Evolutionary conservation across 2,329 filamentous ascomycete genomes (phyloP).

Genomic region (Trichoderma koningiopsis): DNA sequence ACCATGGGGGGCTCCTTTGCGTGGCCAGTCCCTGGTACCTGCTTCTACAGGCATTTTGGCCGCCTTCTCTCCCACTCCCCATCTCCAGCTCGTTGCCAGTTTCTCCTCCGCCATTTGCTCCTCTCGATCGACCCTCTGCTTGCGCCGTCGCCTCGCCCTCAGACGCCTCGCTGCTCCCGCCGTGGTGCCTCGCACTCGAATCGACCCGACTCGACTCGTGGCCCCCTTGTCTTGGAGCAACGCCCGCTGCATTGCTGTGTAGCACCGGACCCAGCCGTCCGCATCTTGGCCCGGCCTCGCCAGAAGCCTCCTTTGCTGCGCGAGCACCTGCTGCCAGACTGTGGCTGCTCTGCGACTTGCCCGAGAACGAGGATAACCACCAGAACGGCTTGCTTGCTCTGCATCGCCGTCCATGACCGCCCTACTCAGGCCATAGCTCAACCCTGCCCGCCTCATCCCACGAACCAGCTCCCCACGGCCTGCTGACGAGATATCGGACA

Average conservation of each 20-base stretch:
- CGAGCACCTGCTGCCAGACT: constrained; percentile 1
- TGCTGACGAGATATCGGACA: constrained; percentile 19
- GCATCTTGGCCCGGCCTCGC: not conserved
- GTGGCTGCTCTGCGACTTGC: not conserved
- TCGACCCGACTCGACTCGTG: not conserved
- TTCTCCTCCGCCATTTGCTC: not conserved
- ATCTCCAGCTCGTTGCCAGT: constrained; percentile 11
- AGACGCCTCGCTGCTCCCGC: constrained; percentile 5
- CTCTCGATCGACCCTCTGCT: not conserved
- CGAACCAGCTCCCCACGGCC: constrained; percentile 1
- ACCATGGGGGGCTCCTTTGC: constrained; percentile 16
- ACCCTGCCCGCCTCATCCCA: constrained; percentile 7
- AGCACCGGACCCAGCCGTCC: constrained; percentile 21
- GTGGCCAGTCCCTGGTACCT: constrained; percentile 25
- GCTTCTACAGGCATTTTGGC: constrained; percentile 21
- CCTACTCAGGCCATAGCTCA: constrained; percentile 19
- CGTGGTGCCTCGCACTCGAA: not conserved
- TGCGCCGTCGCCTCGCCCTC: not conserved
- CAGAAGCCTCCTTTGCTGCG: not conserved
- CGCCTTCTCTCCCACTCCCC: not conserved
- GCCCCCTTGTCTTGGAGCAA: constrained; percentile 15
- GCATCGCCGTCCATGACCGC: constrained; percentile 24
- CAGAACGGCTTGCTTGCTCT: constrained; percentile 7
- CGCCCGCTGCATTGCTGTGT: constrained; percentile 17
- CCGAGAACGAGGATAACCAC: not conserved